Evolutionary conservation across 2,329 filamentous ascomycete species (phyloP).

Genomic region (Thelonectria discophora): DNA sequence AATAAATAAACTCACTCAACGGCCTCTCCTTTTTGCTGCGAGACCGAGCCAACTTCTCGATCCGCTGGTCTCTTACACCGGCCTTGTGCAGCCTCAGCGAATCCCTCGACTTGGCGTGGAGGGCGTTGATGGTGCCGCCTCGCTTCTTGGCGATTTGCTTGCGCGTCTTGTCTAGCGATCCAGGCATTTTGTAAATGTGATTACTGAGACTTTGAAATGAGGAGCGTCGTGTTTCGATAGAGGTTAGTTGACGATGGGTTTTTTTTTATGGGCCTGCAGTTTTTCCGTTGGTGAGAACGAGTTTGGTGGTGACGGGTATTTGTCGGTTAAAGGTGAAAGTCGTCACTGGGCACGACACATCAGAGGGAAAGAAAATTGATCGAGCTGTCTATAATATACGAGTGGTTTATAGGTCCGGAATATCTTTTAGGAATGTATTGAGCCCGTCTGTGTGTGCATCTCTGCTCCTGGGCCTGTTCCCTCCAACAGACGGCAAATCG

Average conservation of each 20-base stretch:
- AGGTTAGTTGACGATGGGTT: no score
- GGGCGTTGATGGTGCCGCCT: constrained; percentile 72
- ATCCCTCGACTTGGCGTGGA: constrained; percentile 91
- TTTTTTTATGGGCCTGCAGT: constrained; percentile 19
- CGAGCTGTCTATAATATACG: no score
- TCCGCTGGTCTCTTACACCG: constrained; percentile 80
- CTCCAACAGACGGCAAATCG: no score
- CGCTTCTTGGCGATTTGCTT: constrained; percentile 93
- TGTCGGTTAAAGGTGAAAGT: constrained; percentile 23
- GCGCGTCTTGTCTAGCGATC: constrained; percentile 80
- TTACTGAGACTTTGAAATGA: no score
- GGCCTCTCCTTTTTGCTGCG: constrained; percentile 79
- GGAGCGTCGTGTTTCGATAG: no score
- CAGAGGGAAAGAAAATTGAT: no score
- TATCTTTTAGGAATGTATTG: no score
- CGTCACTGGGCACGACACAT: no score
- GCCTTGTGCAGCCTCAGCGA: constrained; percentile 83
- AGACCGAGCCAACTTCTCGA: constrained; percentile 75
- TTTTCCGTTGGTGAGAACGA: constrained; percentile 3
- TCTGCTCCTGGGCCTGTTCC: no score
- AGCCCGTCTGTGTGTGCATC: no score
- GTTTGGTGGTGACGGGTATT: constrained; percentile 28
- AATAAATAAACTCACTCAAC: constrained; percentile 70
- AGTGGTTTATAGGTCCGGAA: no score
- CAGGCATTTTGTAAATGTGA: constrained; percentile 68